Conservation (phyloP, 1,139 yeast species). For the Candida sanyaensis region DNA sequence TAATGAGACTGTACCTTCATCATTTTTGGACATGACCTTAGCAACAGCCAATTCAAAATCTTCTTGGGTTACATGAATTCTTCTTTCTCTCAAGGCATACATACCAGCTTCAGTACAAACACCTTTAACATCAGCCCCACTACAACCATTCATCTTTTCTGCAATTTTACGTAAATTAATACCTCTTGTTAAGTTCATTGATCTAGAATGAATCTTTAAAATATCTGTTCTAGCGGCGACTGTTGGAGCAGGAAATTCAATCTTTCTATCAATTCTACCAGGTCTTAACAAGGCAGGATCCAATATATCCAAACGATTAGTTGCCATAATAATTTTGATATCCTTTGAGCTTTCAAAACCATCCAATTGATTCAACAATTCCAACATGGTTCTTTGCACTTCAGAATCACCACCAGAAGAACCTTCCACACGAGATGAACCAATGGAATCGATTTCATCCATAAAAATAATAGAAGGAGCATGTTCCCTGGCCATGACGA, state of each 20-base stretch:
- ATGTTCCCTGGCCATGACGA: constrained; percentile 97
- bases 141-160: constrained; percentile 96
- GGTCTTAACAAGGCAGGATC: constrained; percentile 98
- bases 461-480: constrained; percentile 97
- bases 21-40: constrained; percentile 94
- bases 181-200: constrained; percentile 97
- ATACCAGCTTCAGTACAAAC: constrained; percentile 99
- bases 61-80: constrained; percentile 97
- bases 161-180: constrained; percentile 92
- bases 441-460: constrained; percentile 99
- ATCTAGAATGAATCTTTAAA: constrained; percentile 89
- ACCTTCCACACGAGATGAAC: constrained; percentile 92
- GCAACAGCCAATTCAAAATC: constrained; percentile 98
- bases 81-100: constrained; percentile 96
- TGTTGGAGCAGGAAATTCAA: constrained; percentile 98
- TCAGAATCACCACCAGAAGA: constrained; percentile 92
- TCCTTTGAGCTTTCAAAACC: constrained; percentile 96
- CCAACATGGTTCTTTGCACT: constrained; percentile 98
- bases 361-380: constrained; percentile 90
- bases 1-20: constrained; percentile 90
- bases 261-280: constrained; percentile 96
- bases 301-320: constrained; percentile 90
- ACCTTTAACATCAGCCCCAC: constrained; percentile 99
- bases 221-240: constrained; percentile 95
- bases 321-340: constrained; percentile 97